Percentiles rank a stretch among this genome's conserved stretches.
phyloP scores from a whole-genome alignment of 129 eudicot genomes.

The Solidago caesia region DNA sequence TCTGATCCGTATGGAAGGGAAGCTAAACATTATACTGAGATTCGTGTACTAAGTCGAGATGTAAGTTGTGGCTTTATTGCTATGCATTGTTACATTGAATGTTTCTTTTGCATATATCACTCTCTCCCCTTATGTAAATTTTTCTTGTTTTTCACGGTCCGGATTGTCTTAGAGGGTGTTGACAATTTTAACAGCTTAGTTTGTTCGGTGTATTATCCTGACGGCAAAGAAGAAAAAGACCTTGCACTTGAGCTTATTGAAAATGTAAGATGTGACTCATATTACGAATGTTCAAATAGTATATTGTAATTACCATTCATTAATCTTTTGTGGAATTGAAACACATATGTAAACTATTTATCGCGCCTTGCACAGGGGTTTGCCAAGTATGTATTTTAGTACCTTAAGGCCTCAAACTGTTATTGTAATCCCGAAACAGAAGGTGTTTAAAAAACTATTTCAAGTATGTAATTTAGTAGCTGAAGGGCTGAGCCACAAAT shows the following conservation, averaged over 20 bases:
- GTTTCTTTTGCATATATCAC: too few relatives aligned
- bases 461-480: too few relatives aligned
- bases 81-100: neutral
- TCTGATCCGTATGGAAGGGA: constrained; percentile 89
- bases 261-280: constrained; percentile 41
- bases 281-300: neutral
- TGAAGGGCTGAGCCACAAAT: too few relatives aligned
- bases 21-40: constrained; percentile 92
- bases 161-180: constrained; percentile 81
- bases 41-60: constrained; percentile 85
- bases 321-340: too few relatives aligned
- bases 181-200: constrained; percentile 82
- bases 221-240: constrained; percentile 74
- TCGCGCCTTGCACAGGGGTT: constrained; percentile 51
- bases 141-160: neutral
- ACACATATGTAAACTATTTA: neutral
- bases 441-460: too few relatives aligned
- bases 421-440: too few relatives aligned
- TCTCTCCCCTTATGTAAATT: too few relatives aligned
- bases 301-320: too few relatives aligned
- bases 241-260: constrained; percentile 87
- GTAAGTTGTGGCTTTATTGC: constrained; percentile 39
- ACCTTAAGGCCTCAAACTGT: too few relatives aligned
- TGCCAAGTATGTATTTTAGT: constrained; percentile 24
- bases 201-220: constrained; percentile 84